Percentiles rank a stretch among this genome's conserved stretches.
Conservation (phyloP, 2,329 filamentous ascomycete genomes). For the Beauveria pseudobassiana region DNA sequence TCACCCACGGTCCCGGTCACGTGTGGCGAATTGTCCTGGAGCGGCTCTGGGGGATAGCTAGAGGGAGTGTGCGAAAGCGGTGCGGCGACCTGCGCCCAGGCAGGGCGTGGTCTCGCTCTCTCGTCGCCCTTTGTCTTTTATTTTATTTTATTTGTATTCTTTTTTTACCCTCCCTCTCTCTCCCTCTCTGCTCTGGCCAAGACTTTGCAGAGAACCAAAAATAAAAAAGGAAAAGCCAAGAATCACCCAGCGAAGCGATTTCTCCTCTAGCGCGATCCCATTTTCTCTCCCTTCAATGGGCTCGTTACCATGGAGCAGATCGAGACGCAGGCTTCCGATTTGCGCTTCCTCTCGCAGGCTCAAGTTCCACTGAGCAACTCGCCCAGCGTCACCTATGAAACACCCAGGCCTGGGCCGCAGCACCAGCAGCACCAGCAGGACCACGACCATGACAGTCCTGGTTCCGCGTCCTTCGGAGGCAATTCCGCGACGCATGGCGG, state of each 20-base stretch:
- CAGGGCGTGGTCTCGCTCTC: not conserved
- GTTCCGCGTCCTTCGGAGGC: constrained; percentile 38
- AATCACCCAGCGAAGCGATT: too few relatives aligned
- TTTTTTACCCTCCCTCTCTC: not conserved
- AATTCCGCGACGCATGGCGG: constrained; percentile 36
- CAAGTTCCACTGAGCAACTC: constrained; percentile 24
- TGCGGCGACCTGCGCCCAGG: not conserved
- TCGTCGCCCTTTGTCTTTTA: not conserved
- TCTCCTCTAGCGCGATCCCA: too few relatives aligned
- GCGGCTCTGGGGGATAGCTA: too few relatives aligned
- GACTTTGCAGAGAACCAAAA: too few relatives aligned
- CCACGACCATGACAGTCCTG: constrained; percentile 23
- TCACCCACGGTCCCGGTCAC: too few relatives aligned
- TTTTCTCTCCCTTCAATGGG: not conserved
- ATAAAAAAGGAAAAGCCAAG: too few relatives aligned
- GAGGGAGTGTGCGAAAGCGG: too few relatives aligned
- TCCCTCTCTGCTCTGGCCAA: not conserved
- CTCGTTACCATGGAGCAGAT: constrained; percentile 41
- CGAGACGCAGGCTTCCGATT: constrained; percentile 45
- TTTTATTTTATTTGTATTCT: too few relatives aligned
- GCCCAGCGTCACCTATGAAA: constrained; percentile 25
- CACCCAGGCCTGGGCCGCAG: constrained; percentile 19
- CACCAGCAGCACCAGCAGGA: constrained; percentile 5
- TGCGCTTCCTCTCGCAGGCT: constrained; percentile 42
- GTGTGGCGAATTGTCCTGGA: too few relatives aligned